Evolutionary conservation across 305 asterid species (phyloP).

Genomic region (Fraxinus baroniana): DNA sequence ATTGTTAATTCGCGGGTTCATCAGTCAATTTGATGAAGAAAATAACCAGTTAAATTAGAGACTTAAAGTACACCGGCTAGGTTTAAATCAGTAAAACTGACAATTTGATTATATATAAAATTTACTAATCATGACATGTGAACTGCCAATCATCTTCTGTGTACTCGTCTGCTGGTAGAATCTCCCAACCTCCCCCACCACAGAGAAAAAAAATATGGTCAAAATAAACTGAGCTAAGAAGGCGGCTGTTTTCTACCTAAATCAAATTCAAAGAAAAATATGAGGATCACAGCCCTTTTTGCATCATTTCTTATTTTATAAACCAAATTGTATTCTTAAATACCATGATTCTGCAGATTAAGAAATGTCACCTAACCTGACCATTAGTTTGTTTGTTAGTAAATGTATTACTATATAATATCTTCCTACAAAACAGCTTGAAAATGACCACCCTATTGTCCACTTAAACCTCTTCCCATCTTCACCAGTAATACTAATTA

Average conservation of each 20-base stretch:
- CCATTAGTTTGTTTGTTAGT: constrained; percentile 21
- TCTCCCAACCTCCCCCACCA: constrained; percentile 7
- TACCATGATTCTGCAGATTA: constrained; percentile 24
- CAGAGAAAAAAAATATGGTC: background rate
- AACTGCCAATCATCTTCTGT: constrained; percentile 23
- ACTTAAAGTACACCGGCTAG: background rate
- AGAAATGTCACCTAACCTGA: constrained; percentile 38
- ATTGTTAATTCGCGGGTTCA: background rate
- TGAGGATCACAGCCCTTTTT: constrained; percentile 3
- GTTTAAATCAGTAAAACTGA: background rate
- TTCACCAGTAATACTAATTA: background rate
- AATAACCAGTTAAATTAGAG: background rate
- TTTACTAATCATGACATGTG: constrained; percentile 23
- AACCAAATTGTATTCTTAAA: constrained; percentile 18
- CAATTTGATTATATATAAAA: background rate
- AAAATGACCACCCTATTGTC: constrained; percentile 10
- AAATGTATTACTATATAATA: background rate
- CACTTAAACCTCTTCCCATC: background rate
- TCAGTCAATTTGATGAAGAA: background rate
- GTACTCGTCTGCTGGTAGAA: constrained; percentile 26
- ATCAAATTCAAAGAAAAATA: constrained; percentile 1
- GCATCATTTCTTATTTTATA: constrained; percentile 17
- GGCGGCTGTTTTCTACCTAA: background rate
- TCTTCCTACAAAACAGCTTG: constrained; percentile 11
- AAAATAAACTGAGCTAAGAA: background rate